phyloP scores from a whole-genome alignment of 768 basidiomycete genomes.

The Pulveroboletus ravenelii region DNA sequence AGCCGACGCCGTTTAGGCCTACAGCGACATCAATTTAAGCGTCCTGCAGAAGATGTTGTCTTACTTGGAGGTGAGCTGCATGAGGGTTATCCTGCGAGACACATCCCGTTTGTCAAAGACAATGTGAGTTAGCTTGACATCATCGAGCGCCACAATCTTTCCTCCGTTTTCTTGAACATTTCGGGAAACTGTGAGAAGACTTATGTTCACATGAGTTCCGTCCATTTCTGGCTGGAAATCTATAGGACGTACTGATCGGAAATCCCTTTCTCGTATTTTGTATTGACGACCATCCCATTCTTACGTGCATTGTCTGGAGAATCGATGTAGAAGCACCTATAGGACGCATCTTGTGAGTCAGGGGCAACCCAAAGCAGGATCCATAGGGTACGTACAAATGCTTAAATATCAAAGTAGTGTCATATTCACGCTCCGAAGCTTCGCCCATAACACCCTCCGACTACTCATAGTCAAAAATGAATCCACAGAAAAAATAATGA shows the following conservation, averaged over 20 bases:
- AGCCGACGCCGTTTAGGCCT: conserved; percentile 82
- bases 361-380: neutral
- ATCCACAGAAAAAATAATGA: neutral
- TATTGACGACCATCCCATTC: conserved; percentile 56
- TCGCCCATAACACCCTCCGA: conserved; percentile 64
- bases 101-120: conserved; percentile 80
- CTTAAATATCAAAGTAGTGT: conserved; percentile 71
- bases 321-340: conserved; percentile 87
- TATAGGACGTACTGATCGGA: conserved; percentile 44
- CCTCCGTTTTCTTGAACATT: conserved; percentile 71
- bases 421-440: conserved; percentile 69
- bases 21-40: conserved; percentile 10
- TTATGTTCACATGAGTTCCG: conserved; percentile 24
- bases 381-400: conserved; percentile 56
- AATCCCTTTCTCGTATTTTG: conserved; percentile 50
- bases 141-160: conserved; percentile 56
- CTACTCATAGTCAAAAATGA: conserved; percentile 4
- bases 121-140: conserved; percentile 83
- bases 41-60: conserved; percentile 19
- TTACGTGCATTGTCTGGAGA: conserved; percentile 64
- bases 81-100: conserved; percentile 65
- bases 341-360: neutral
- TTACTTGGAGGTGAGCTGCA: conserved; percentile 68
- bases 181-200: conserved; percentile 49
- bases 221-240: neutral